Percentiles rank a stretch among this genome's conserved stretches.
These are phyloP conservation scores for Cokeromyces recurvatus DNA, from an alignment of 371 early-diverging fungal genomes.

Conservation along the genomic window DNA sequence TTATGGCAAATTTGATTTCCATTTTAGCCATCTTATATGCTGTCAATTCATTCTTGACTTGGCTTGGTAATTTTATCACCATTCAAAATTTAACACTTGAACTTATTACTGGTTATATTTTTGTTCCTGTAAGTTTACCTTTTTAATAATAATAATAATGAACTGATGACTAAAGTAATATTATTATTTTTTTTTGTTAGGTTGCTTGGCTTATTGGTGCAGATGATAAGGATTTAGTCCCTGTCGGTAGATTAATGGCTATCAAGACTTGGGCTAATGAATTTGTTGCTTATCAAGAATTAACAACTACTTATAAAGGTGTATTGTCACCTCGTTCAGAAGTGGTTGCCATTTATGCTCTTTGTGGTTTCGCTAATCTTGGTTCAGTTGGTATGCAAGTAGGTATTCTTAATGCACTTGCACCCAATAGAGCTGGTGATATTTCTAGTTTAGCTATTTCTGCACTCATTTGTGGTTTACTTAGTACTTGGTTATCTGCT, in stretches of 20 bases:
- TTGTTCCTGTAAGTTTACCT: conserved; percentile 49
- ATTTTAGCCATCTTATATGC: conserved; percentile 48
- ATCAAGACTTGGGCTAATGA: conserved; percentile 83
- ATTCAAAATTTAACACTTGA: conserved; percentile 62
- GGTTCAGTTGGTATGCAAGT: conserved; percentile 80
- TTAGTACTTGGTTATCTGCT: conserved; percentile 76
- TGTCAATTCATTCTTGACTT: conserved; percentile 70
- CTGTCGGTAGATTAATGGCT: conserved; percentile 71
- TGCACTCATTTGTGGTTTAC: conserved; percentile 71
- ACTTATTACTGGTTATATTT: conserved; percentile 70
- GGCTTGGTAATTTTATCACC: conserved; percentile 71
- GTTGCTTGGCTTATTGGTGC: conserved; percentile 79
- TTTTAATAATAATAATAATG: not conserved
- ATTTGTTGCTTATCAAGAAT: conserved; percentile 69
- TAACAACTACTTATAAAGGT: conserved; percentile 23
- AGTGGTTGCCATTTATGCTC: conserved; percentile 62
- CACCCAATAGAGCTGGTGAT: conserved; percentile 67
- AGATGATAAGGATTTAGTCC: conserved; percentile 44
- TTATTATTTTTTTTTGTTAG: conserved; percentile 1
- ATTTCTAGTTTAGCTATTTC: conserved; percentile 67
- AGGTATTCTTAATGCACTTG: conserved; percentile 67
- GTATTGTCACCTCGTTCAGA: conserved; percentile 33
- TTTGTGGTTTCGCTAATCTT: conserved; percentile 85
- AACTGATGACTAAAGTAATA: not conserved
- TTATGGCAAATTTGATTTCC: conserved; percentile 71